Percentiles rank a stretch among this genome's conserved stretches.
Evolutionary conservation across 148 eudicot species (phyloP).

Genomic region (Cornus suecica): DNA sequence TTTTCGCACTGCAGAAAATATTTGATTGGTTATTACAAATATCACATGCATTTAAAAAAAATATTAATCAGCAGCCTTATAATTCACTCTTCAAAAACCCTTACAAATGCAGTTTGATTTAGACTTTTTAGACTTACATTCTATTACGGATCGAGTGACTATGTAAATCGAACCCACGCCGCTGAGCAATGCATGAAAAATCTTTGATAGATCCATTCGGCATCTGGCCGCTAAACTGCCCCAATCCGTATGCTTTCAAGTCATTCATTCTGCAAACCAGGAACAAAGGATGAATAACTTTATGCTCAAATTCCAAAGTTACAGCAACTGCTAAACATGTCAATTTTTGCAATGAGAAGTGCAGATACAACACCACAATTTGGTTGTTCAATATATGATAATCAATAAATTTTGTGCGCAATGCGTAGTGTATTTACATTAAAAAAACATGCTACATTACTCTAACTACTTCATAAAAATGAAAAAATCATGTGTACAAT

Average conservation of each 20-base stretch:
- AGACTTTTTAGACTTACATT: not conserved
- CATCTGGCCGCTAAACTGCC: not conserved
- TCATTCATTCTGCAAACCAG: conserved; percentile 2
- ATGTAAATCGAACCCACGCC: not conserved
- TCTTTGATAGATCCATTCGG: not conserved
- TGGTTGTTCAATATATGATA: not conserved
- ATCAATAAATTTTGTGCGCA: not conserved
- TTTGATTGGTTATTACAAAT: not conserved
- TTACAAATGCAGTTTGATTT: not conserved
- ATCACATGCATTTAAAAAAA: not conserved
- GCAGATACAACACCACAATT: not conserved
- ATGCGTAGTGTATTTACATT: too few relatives aligned
- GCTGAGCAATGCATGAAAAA: not conserved
- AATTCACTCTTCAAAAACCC: not conserved
- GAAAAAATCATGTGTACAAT: too few relatives aligned
- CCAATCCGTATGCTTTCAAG: not conserved
- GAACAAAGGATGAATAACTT: not conserved
- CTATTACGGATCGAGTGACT: not conserved
- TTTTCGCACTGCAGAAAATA: conserved; percentile 24
- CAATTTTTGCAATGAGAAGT: not conserved
- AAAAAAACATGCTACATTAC: too few relatives aligned
- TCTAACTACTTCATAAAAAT: too few relatives aligned
- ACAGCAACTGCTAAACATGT: not conserved
- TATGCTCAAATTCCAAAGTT: too few relatives aligned
- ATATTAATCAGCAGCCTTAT: not conserved